Percentiles rank a stretch among this genome's conserved stretches.
phyloP scores from a whole-genome alignment of 495 filamentous ascomycete genomes.

The Podospora fimiseda region DNA sequence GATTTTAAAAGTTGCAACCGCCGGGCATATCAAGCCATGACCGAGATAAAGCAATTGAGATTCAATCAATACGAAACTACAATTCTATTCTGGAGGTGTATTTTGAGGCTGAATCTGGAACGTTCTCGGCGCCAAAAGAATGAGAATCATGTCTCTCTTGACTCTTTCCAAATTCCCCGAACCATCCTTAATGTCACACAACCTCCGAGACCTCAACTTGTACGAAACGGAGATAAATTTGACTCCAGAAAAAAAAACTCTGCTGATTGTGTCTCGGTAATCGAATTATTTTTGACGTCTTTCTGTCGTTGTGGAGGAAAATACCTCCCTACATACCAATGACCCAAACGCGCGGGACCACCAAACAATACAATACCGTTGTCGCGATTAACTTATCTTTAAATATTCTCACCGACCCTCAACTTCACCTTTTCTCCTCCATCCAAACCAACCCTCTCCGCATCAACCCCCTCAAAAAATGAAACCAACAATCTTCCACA shows the following conservation, averaged over 20 bases:
- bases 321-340: not conserved
- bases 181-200: not conserved
- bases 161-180: not conserved
- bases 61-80: no score
- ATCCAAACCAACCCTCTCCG: no score
- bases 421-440: not conserved
- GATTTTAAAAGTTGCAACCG: conserved; percentile 72
- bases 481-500: no score
- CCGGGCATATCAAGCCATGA: conserved; percentile 53
- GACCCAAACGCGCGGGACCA: not conserved
- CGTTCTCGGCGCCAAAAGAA: not conserved
- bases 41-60: not conserved
- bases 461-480: no score
- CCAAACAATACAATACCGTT: not conserved
- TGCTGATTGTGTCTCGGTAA: no score
- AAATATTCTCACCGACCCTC: no score
- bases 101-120: not conserved
- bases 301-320: not conserved
- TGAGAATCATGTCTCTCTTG: not conserved
- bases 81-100: not conserved
- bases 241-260: no score
- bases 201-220: not conserved
- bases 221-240: not conserved
- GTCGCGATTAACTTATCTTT: not conserved
- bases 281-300: not conserved